Base-by-base conservation (phyloP, 768 basidiomycete species). In the Xerocomellus intermedius region DNA sequence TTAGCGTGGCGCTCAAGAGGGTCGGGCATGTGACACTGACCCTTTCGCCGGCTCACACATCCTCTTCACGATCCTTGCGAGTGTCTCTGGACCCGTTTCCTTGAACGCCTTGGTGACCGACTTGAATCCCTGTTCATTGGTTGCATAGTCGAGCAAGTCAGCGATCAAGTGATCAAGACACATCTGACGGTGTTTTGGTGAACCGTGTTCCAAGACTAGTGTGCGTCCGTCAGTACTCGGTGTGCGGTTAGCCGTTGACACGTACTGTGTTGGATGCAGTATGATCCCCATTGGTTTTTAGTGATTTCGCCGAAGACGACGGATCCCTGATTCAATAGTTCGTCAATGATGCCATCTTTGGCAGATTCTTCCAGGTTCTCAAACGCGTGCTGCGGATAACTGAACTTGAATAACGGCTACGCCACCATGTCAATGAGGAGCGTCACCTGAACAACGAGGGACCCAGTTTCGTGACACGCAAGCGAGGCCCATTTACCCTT, bases 391-490 rank as follows among this genome's bases (percentile, higher is more conserved):
- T 89, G 61, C 22, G 38, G 42, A 55, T 12, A 24, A 39, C 21
- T 69, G n/a, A n/a, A n/a, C n/a, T n/a, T n/a, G 22, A 68, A 57
- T 38, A 52, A 58, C 19, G 8, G 30, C 19, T 35, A 43, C 21
- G 39, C 17, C 37, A 39, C 12, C n/a, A 5, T 2, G 36, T 43
- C 36, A 22, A 28, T 14, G 30, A 48, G 24, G 16, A 17, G 21
- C 48, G 71, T 55, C 64, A 90, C 90, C 81, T 91, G 90, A 45
- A 92, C 90, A 44, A 93, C 90, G 24, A 93, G 80, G 19, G 90
- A 93, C 8, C 91, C 91, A 0, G 91, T 94, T 73, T 94, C 91
- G 64, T 94, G 91, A 64, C 91, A 94, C 12, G 91, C 91, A 42
- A 94, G 79, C 10, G 89, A 81, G 0, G 91, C 91, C 91, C 91